These are phyloP conservation scores for Yarrowia deformans DNA, from an alignment of 805 yeast species.

Conservation along the genomic window DNA sequence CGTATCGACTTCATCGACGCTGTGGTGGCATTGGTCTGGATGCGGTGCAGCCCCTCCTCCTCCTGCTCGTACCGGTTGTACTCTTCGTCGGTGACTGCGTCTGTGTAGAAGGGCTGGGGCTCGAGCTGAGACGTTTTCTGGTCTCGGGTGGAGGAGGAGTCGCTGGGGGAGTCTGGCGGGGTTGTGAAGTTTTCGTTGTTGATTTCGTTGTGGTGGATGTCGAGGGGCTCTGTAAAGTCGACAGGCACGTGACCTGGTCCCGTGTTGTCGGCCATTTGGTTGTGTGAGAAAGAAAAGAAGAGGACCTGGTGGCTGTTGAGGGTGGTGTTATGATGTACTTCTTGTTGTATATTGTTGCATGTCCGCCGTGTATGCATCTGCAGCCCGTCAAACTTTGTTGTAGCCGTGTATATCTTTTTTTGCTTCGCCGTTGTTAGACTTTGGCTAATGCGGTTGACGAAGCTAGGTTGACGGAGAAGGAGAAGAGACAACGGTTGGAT, in stretches of 20 bases:
- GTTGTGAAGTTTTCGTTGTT: not conserved
- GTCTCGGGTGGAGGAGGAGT: slow-evolving; percentile 1
- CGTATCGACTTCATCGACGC: slow-evolving; percentile 2
- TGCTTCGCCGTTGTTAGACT: too few relatives aligned
- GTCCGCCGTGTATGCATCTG: too few relatives aligned
- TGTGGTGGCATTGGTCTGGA: slow-evolving; percentile 16
- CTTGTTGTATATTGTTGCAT: too few relatives aligned
- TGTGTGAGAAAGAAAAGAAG: not conserved
- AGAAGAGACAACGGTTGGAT: too few relatives aligned
- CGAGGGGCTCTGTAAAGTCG: not conserved
- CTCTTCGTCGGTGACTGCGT: not conserved
- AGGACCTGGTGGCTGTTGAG: not conserved
- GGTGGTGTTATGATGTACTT: not conserved
- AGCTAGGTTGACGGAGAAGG: too few relatives aligned
- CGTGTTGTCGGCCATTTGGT: not conserved
- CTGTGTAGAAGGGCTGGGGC: slow-evolving; percentile 9
- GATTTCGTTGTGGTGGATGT: too few relatives aligned
- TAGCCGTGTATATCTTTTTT: too few relatives aligned
- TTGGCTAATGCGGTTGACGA: too few relatives aligned
- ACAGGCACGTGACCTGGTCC: not conserved
- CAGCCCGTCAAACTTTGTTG: too few relatives aligned
- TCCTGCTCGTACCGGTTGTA: not conserved
- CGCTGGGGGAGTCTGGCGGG: slow-evolving; percentile 1
- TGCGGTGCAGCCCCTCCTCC: not conserved
- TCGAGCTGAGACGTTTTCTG: not conserved